Percentiles rank a stretch among this genome's conserved stretches.
These are phyloP conservation scores for Nemania sp. DNA, from an alignment of 2,329 filamentous ascomycete species.

Conservation along the genomic window DNA sequence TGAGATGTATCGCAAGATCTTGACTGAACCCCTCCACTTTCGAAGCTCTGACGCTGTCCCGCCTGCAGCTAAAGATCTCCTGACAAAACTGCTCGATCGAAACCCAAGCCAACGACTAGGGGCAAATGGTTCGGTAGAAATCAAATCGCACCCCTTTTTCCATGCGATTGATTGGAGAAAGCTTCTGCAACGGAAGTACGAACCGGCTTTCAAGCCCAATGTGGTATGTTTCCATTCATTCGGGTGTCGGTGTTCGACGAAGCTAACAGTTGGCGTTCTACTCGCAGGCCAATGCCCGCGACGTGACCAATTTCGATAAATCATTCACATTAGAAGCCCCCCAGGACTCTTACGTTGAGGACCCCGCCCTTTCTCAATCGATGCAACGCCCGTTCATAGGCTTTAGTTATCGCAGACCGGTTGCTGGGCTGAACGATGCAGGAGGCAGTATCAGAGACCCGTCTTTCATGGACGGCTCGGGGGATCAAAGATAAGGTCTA, in stretches of 20 bases:
- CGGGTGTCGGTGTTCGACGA: constrained; percentile 39
- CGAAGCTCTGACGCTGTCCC: background rate
- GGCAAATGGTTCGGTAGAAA: background rate
- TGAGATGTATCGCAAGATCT: constrained; percentile 40
- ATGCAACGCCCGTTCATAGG: constrained; percentile 96
- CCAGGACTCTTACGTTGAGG: constrained; percentile 93
- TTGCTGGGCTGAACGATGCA: constrained; percentile 91
- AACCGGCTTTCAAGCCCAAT: constrained; percentile 56
- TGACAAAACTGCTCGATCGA: background rate
- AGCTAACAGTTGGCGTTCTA: constrained; percentile 66
- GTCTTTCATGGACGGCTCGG: constrained; percentile 73
- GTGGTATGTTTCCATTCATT: constrained; percentile 77
- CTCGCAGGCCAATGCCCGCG: too few species aligned
- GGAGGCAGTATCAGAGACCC: constrained; percentile 95
- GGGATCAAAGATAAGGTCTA: too few species aligned
- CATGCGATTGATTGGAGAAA: background rate
- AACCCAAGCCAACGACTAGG: background rate
- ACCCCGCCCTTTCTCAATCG: constrained; percentile 87
- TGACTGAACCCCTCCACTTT: constrained; percentile 82
- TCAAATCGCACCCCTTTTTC: background rate
- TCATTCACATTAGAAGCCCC: constrained; percentile 95
- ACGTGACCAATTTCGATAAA: constrained; percentile 91
- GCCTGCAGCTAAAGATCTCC: background rate
- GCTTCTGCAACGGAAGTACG: background rate
- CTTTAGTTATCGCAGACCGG: constrained; percentile 96